Percentiles rank a stretch among this genome's conserved stretches.
Evolutionary conservation across 139 green algal species (phyloP).

Genomic region (Bryopsis sp.): DNA sequence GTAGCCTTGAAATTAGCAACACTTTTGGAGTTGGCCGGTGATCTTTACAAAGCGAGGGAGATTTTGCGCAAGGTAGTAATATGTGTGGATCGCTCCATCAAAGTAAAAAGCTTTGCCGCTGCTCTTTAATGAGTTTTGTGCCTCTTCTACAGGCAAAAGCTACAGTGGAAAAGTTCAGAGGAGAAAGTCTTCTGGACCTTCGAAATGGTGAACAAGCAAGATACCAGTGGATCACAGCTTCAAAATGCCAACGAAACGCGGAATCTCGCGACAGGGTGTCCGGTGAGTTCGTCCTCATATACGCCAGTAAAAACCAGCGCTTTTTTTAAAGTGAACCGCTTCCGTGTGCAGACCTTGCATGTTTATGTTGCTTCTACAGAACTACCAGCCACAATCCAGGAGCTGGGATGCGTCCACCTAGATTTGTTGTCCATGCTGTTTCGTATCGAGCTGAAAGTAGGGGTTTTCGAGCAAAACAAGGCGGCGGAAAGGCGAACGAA

Average conservation of each 20-base stretch:
- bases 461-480: constrained; percentile 37
- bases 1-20: not conserved
- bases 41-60: not conserved
- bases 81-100: no score
- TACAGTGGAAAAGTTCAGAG: no score
- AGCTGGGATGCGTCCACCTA: constrained; percentile 49
- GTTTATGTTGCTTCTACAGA: no score
- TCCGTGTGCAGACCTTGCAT: no score
- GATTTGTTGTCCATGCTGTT: constrained; percentile 39
- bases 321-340: no score
- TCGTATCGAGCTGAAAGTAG: constrained; percentile 44
- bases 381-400: constrained; percentile 40
- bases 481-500: constrained; percentile 11
- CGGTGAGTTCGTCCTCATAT: not conserved
- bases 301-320: no score
- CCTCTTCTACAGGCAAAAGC: no score
- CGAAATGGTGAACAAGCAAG: not conserved
- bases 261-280: not conserved
- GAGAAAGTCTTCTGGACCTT: no score
- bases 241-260: not conserved
- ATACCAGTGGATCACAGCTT: not conserved
- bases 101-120: no score
- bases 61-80: no score
- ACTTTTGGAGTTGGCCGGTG: not conserved
- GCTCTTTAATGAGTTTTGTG: no score